Evolutionary conservation across 441 rosid species (phyloP).

Genomic region (Eutrema salsugineum): DNA sequence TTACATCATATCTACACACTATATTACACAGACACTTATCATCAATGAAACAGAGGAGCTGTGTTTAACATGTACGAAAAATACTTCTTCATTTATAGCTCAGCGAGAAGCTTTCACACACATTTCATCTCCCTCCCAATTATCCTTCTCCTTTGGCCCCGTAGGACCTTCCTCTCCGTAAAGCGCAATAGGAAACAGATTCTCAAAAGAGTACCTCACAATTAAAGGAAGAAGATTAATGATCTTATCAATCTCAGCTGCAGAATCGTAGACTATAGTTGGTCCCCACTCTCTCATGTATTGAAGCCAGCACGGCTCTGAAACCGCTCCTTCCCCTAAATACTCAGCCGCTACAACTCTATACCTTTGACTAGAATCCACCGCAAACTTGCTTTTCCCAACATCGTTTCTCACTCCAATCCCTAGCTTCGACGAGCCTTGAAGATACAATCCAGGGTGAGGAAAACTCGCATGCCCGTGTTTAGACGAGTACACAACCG

Average conservation of each 20-base stretch:
- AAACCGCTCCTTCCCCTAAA: slow-evolving; percentile 46
- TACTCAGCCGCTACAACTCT: slow-evolving; percentile 54
- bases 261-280: slow-evolving; percentile 54
- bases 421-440: slow-evolving; percentile 63
- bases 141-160: slow-evolving; percentile 70
- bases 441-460: slow-evolving; percentile 56
- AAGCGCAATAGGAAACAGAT: slow-evolving; percentile 58
- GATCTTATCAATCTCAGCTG: slow-evolving; percentile 57
- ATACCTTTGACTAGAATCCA: slow-evolving; percentile 56
- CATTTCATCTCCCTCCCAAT: slow-evolving; percentile 69
- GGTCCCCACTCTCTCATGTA: slow-evolving; percentile 82
- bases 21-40: not conserved
- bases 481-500: slow-evolving; percentile 54
- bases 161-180: slow-evolving; percentile 78
- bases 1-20: not conserved
- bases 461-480: slow-evolving; percentile 72
- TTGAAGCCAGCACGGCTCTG: slow-evolving; percentile 61
- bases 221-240: slow-evolving; percentile 46
- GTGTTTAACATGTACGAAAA: not conserved
- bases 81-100: not conserved
- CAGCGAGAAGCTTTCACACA: slow-evolving; percentile 8
- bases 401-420: slow-evolving; percentile 57
- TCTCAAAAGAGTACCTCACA: slow-evolving; percentile 60
- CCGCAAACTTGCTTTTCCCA: slow-evolving; percentile 36
- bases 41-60: slow-evolving; percentile 20